phyloP scores from a whole-genome alignment of 2,329 filamentous ascomycete species.

The Aspergillus versicolor region DNA sequence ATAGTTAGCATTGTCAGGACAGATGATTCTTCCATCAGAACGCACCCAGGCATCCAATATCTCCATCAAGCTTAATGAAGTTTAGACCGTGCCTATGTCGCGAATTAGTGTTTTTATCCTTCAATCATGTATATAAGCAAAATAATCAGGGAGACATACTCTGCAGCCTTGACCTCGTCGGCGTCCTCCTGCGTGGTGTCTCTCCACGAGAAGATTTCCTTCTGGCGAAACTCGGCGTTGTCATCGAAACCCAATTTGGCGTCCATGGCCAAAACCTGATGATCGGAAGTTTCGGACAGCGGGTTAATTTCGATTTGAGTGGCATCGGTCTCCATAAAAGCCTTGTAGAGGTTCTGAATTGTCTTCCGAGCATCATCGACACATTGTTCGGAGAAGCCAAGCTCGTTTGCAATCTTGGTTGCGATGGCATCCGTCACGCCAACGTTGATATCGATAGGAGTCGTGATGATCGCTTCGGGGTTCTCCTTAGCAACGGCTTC shows the following conservation, averaged over 20 bases:
- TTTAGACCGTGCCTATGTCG: conserved; percentile 68
- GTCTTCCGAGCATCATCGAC: conserved; percentile 92
- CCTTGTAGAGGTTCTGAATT: conserved; percentile 98
- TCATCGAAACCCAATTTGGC: conserved; percentile 99
- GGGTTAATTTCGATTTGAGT: conserved; percentile 99
- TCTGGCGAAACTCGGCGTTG: conserved; percentile 97
- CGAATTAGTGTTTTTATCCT: conserved; percentile 14
- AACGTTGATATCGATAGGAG: conserved; percentile 86
- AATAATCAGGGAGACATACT: conserved; percentile 52
- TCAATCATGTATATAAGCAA: background rate
- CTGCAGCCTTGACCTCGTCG: conserved; percentile 94
- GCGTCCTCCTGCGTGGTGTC: conserved; percentile 94
- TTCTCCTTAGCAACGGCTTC: conserved; percentile 97
- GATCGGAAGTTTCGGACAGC: conserved; percentile 94
- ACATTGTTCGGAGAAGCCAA: conserved; percentile 98
- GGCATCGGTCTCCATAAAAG: conserved; percentile 97
- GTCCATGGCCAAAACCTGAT: conserved; percentile 98
- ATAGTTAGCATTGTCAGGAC: conserved; percentile 9
- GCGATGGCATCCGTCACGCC: conserved; percentile 97
- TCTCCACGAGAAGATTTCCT: conserved; percentile 92
- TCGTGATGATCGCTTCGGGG: conserved; percentile 93
- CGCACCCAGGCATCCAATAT: conserved; percentile 84
- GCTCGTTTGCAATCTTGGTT: conserved; percentile 80
- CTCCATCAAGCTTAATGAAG: conserved; percentile 99
- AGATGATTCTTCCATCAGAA: background rate